Base-by-base conservation (phyloP, 2,329 filamentous ascomycete species). In the Beauveria rudraprayagi region DNA sequence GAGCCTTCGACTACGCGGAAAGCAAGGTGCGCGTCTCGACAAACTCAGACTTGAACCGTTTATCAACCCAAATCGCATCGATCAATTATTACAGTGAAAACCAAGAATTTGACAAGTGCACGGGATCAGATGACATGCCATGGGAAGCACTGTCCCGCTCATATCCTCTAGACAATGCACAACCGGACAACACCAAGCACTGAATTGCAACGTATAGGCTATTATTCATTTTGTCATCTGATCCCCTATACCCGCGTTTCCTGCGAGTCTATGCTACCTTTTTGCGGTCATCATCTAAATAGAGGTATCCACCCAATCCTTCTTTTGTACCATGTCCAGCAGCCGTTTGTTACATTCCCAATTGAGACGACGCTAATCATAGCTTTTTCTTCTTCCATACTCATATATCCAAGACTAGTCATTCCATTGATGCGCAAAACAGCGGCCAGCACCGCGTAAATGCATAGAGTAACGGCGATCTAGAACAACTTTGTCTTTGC, bases 241-340 rank as follows among this genome's bases (percentile, higher is more conserved):
- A 43, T 48, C 34, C 43, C 51, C 58, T 61, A 44, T 44, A 55
- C 60, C 48, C 60, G 60, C 60, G 30, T 58, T 57, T 58, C 60
- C 60, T 58, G 60, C 60, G 60, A 61, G 47, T 57, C 60, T 61
- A 61, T 61, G 60, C 60, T 57, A 61, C 54, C 60, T 37, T 51
- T 61, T 56, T 17, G 58, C 51, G 40, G 54, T 51, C 60, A 46
- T 53, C n/a, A 48, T 60, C 50, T 60, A 54, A 54, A 47, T 37
- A 46, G 50, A 52, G 48, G 9, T 11, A 5, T 44, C 41, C 41
- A 30, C 28, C 50, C 40, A 34, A 41, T 58, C 34, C 34, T 28
- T 24, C 46, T 50, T 43, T 60, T 48, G 37, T 53, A 37, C 40
- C 47, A 60, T 46, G 50, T 46, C 19, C 50, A 46, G 28, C 19